Base-by-base conservation (phyloP, 1,139 yeast genomes). In the Saccharomycopsis hybrid region DNA sequence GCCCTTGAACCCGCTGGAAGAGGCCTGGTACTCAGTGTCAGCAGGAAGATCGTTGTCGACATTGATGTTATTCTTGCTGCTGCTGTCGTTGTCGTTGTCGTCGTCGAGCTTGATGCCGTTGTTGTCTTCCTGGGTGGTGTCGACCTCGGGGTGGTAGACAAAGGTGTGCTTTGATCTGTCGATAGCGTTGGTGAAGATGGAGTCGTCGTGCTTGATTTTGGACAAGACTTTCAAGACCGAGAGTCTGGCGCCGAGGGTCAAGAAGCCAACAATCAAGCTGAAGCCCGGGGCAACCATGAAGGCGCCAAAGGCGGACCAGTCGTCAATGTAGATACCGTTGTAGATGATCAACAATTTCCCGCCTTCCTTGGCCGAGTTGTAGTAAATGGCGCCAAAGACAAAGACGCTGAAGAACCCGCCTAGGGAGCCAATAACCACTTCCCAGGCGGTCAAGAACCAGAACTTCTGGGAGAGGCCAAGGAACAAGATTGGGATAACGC, bases 281-380 rank as follows among this genome's bases (percentile, higher is more conserved):
- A 94, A 95, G 46, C 82, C 74, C 3, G 97, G 96, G 1, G 97
- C 95, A 57, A 82, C 85, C 4, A 86, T 94, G 67, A 89, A 89
- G 1, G 97, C 96, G 32, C 95, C 97, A 67, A 89, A 90, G 0
- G 95, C 81, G 60, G 95, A 87, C 97, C 97, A 90, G 64, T 90
- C 97, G 51, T 76, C 78, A 11, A 76, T 68, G 63, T 90, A 90
- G 40, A 90, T 69, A 48, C 97, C 97, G 57, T 87, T 79, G 78
- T 85, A 78, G 53, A 89, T 73, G 52, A 85, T 64, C 41, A 76
- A 60, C 46, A 89, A 72, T 56, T 75, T 74, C n/a, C 85, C 96
- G 58, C 97, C 97, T 54, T 82, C 84, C 53, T 68, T 65, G 5
- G 95, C 92, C 60, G 70, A 43, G 41, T 71, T 75, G 62, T 82